These are phyloP conservation scores for Coffea eugenioides DNA, from an alignment of 257 asterid genomes.

Conservation along the genomic window DNA sequence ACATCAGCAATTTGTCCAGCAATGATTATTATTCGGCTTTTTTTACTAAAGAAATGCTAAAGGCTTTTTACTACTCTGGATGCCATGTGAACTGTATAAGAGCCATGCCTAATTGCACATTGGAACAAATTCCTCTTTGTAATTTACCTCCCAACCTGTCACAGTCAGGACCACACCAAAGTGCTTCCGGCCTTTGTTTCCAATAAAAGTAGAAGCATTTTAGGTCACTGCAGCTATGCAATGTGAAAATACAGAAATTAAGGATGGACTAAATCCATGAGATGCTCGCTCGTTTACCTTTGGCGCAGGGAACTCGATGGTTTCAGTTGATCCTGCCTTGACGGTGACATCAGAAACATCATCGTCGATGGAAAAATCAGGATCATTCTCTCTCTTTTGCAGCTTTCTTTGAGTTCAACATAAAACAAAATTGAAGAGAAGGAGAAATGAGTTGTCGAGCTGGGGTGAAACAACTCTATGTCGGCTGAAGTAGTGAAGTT, in stretches of 20 bases:
- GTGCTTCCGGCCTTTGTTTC: conserved; percentile 36
- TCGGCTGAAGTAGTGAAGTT: no score
- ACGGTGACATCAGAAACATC: conserved; percentile 38
- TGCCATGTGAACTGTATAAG: neutral
- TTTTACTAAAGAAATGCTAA: neutral
- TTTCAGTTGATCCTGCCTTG: conserved; percentile 44
- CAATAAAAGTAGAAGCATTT: neutral
- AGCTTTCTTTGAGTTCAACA: no score
- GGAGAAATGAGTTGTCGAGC: no score
- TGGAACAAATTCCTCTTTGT: conserved; percentile 64
- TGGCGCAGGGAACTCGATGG: conserved; percentile 47
- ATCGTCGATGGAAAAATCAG: conserved; percentile 49
- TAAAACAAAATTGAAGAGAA: no score
- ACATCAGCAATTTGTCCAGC: no score
- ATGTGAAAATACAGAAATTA: no score
- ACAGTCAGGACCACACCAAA: conserved; percentile 50
- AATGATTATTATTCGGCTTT: no score
- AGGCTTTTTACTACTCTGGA: neutral
- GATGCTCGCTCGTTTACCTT: conserved; percentile 29
- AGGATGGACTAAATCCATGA: neutral
- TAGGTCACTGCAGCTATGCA: no score
- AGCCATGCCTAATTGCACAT: neutral
- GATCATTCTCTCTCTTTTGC: conserved; percentile 37
- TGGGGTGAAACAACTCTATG: no score
- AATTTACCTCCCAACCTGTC: conserved; percentile 61